Evolutionary conservation across 2,329 filamentous ascomycete species (phyloP).

Genomic region (Claviceps sorghi): DNA sequence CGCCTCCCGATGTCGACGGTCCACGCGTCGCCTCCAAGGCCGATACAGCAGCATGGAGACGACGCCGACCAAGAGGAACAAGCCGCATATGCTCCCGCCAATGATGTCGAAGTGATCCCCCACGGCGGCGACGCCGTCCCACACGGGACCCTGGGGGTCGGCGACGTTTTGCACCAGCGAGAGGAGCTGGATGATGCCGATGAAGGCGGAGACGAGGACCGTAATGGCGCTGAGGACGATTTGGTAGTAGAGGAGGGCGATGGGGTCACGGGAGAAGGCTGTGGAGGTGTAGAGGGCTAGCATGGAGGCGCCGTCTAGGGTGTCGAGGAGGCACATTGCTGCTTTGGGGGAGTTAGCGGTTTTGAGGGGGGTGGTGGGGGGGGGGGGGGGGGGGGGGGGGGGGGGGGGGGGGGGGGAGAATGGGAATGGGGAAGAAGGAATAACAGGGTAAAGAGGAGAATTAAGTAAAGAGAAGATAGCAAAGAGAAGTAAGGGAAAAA

Average conservation of each 20-base stretch:
- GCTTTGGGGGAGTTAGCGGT: slow-evolving; percentile 28
- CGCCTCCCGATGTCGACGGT: slow-evolving; percentile 9
- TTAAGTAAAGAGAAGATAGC: too few species aligned
- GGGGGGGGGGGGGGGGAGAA: too few species aligned
- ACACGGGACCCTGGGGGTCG: slow-evolving; percentile 61
- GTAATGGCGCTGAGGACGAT: slow-evolving; percentile 75
- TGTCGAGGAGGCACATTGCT: slow-evolving; percentile 92
- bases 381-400: too few species aligned
- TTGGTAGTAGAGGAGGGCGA: slow-evolving; percentile 92
- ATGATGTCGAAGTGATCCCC: slow-evolving; percentile 77
- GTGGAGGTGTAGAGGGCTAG: slow-evolving; percentile 81
- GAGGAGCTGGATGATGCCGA: slow-evolving; percentile 73
- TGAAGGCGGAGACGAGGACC: slow-evolving; percentile 68
- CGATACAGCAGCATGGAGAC: slow-evolving; percentile 62
- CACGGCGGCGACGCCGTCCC: slow-evolving; percentile 68
- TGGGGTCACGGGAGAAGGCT: slow-evolving; percentile 59
- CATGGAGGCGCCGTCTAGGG: slow-evolving; percentile 86
- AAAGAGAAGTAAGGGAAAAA: too few species aligned
- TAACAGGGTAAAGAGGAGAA: too few species aligned
- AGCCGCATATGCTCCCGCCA: slow-evolving; percentile 71
- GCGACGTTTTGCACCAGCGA: slow-evolving; percentile 65
- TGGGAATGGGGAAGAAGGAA: too few species aligned
- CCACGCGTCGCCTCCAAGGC: slow-evolving; percentile 53
- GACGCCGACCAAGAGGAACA: slow-evolving; percentile 65
- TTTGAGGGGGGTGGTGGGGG: neutral